Conservation (phyloP, 1,284 basidiomycete species). For the Earliella scabrosa region DNA sequence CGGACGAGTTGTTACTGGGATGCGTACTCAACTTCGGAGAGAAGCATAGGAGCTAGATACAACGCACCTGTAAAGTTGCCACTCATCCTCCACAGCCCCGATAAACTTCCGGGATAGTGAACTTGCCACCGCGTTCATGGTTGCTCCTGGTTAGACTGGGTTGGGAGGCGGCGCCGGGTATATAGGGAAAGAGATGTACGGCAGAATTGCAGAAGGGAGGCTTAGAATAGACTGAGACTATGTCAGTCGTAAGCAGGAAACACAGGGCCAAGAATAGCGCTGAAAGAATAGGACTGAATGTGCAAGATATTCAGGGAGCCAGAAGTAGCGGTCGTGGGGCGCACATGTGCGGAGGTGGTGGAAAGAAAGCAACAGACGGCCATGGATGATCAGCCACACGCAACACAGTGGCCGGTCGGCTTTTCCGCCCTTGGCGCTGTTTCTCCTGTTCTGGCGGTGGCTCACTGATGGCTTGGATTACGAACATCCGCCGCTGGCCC, state of each 20-base stretch:
- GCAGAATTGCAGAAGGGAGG: neutral
- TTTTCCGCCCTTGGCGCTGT: neutral
- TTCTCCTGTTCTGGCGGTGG: neutral
- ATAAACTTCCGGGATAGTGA: constrained; percentile 48
- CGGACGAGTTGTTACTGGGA: constrained; percentile 63
- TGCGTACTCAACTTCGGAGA: neutral
- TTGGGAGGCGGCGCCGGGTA: neutral
- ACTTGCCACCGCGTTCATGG: constrained; percentile 28
- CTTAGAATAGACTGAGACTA: neutral
- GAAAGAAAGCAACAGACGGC: constrained; percentile 11
- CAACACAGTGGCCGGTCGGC: too few relatives aligned
- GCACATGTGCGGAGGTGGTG: constrained; percentile 1
- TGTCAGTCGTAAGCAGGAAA: neutral
- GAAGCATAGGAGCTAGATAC: constrained; percentile 13
- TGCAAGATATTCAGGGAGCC: neutral
- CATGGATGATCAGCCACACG: constrained; percentile 19
- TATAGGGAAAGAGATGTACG: neutral
- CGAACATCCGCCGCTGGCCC: too few relatives aligned
- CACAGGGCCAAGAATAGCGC: neutral
- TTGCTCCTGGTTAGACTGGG: neutral
- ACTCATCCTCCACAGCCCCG: constrained; percentile 84
- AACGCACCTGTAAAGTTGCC: constrained; percentile 80
- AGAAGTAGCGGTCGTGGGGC: neutral
- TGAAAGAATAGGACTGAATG: neutral
- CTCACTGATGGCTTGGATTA: too few relatives aligned